Evolutionary conservation across 2,329 filamentous ascomycete species (phyloP), one percentile per base, ranked within the genome.

Genomic region (Didymellaceae sp.): DNA sequence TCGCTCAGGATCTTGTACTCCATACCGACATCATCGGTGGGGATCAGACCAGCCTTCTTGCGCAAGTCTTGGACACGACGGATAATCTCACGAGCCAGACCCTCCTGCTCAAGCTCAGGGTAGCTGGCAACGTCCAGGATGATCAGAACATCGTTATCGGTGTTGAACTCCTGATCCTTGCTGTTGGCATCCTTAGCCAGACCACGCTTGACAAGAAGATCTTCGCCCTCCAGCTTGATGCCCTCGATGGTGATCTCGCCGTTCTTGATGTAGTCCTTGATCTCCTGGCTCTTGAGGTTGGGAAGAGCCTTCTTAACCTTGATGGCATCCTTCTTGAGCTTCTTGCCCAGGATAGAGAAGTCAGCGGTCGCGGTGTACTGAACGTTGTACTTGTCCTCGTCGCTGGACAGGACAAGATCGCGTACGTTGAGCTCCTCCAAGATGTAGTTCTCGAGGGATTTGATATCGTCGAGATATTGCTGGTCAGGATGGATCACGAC

Each of bases 21-120:
- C 89, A 99, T 96, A 77, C 88, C 90, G 56, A 99, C 87, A 68
- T 97, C 94, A 68, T 99, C 94, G 0, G 93, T 97, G 1, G 91
- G 86, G 57, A 92, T 85, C 43, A 99, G 80, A 0, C 91, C 91
- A 6, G 92, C 92, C 79, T 94, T 94, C 84, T 99, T 99, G 59
- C 94, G 86, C 56, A 97, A 80, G 61, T 90, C 85, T 77, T 99
- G 94, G 17, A 99, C 89, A 31, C 93, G 87, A 73, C 96, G 89
- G 78, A 99, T 89, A 59, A 99, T 88, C 75, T 97, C 94, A 65
- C 94, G 84, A 1, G 90, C 93, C 45, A 99, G 76, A 45, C 92
- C 94, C 74, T 97, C 92, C 59, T 92, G 85, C 37, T 88, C 89
- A 26, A 99, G 80, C 68, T 96, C 91, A 0, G 91, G 86, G 69